phyloP scores from a whole-genome alignment of 2,329 filamentous ascomycete genomes.

The Trichoderma atrobrunneum region DNA sequence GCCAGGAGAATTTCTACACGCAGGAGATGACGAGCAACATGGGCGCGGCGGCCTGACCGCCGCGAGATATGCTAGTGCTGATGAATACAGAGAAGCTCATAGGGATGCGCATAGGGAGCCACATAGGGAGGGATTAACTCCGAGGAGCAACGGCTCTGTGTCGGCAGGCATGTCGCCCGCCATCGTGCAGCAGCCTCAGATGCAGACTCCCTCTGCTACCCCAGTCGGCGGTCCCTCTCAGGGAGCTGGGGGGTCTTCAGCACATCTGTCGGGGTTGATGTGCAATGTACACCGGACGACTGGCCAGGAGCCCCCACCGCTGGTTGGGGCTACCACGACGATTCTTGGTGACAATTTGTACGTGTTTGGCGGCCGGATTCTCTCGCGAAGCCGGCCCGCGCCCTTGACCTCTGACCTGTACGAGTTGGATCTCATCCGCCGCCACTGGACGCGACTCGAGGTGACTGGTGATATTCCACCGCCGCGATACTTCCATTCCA shows the following conservation, averaged over 20 bases:
- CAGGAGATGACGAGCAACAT: constrained; percentile 47
- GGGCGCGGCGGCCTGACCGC: constrained; percentile 41
- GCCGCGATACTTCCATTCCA: constrained; percentile 94
- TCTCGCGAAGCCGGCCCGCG: constrained; percentile 76
- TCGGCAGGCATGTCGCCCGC: constrained; percentile 59
- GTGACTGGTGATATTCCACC: constrained; percentile 81
- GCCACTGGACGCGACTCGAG: constrained; percentile 91
- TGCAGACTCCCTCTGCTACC: constrained; percentile 20
- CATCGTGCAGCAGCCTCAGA: constrained; percentile 35
- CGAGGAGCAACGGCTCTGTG: constrained; percentile 51
- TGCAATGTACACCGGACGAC: constrained; percentile 81
- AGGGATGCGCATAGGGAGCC: constrained; percentile 44
- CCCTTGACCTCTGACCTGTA: constrained; percentile 88
- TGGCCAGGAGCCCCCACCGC: constrained; percentile 81
- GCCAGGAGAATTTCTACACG: constrained; percentile 30
- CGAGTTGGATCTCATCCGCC: constrained; percentile 83
- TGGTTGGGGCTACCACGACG: constrained; percentile 93
- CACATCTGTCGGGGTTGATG: constrained; percentile 64
- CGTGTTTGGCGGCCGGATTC: constrained; percentile 86
- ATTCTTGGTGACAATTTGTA: constrained; percentile 94
- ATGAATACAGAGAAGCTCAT: constrained; percentile 35
- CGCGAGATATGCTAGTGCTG: constrained; percentile 39
- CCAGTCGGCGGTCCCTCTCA: constrained; percentile 44
- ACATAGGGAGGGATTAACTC: constrained; percentile 45
- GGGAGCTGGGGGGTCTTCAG: constrained; percentile 47